Base-by-base conservation (phyloP, 495 filamentous ascomycete genomes). In the Amorphotheca resinae region DNA sequence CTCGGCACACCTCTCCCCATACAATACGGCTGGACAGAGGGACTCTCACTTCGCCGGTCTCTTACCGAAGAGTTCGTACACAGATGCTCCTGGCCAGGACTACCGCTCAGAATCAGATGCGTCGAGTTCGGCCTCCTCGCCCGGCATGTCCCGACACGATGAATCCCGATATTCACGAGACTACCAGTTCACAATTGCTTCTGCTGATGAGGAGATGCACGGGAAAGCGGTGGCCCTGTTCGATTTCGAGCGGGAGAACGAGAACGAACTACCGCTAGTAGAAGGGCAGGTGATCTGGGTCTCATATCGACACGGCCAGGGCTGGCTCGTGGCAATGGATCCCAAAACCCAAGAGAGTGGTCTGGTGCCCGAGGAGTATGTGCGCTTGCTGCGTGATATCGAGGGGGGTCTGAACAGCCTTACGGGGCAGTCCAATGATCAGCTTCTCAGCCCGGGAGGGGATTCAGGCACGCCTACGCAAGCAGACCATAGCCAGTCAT, bases 211-310 rank as follows among this genome's bases (percentile, higher is more conserved):
- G 62, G 88, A 95, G 58, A 93, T 95, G 84, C 86, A 94, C 57
- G 89, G 89, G 32, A 93, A 93, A 56, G 89, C 89, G 26, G 85
- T 98, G 17, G 93, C 91, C 4, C 69, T 98, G 9, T 98, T 93
- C 55, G 86, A 95, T 59, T 98, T 98, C 59, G 76, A 78, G 40
- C 76, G 87, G 20, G 91, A 96, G 59, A 95, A 96, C 55, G 87
- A 94, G 55, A 98, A 95, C 51, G 91, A 98, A 63, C 73, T 98
- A 11, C 87, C 86, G 12, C 66, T 98, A 15, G 78, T 81, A 0
- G 91, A 98, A 61, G 93, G 93, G 23, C 91, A 98, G 56, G 82
- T 95, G 41, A 93, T 98, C 33, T 87, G 87, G 72, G 88, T 98
- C 31, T 89, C 84, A 8, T 98, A 95, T 57, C 71, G 91, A 22